Percentiles rank a stretch among this genome's conserved stretches.
Conservation (phyloP, 2,329 filamentous ascomycete species). For the Diaporthe citriasiana region DNA sequence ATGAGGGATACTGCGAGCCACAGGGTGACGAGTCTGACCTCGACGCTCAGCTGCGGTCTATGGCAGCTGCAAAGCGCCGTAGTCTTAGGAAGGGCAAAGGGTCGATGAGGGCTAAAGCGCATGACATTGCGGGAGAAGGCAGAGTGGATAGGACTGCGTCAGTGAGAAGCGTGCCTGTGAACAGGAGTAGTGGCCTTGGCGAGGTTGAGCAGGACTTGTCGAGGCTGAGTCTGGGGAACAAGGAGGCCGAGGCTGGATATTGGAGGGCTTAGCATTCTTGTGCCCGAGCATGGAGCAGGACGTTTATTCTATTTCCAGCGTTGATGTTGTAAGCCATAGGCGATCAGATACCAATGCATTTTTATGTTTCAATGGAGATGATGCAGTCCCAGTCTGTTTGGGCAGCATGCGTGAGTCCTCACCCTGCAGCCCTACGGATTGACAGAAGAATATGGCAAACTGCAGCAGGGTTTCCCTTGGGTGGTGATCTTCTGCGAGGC, state of each 20-base stretch:
- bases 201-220: constrained; percentile 28
- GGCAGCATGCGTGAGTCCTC: not conserved
- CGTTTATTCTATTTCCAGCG: not conserved
- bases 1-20: constrained; percentile 77
- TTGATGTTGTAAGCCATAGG: not conserved
- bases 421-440: not conserved
- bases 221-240: constrained; percentile 36
- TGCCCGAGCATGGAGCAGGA: not conserved
- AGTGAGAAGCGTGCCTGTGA: constrained; percentile 15
- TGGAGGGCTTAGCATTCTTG: constrained; percentile 13
- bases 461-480: not conserved
- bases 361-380: not conserved
- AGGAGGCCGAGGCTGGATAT: constrained; percentile 20
- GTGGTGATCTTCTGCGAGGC: too few species aligned
- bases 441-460: not conserved
- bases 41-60: constrained; percentile 37
- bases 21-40: constrained; percentile 26
- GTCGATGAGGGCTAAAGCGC: constrained; percentile 20
- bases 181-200: constrained; percentile 10
- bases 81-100: constrained; percentile 41
- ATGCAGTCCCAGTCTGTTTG: not conserved
- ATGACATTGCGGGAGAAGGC: constrained; percentile 9
- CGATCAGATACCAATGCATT: constrained; percentile 27
- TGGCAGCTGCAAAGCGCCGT: constrained; percentile 40
- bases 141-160: constrained; percentile 5